Base-by-base conservation (phyloP, 2,329 filamentous ascomycete species). In the Microcera coccophila region DNA sequence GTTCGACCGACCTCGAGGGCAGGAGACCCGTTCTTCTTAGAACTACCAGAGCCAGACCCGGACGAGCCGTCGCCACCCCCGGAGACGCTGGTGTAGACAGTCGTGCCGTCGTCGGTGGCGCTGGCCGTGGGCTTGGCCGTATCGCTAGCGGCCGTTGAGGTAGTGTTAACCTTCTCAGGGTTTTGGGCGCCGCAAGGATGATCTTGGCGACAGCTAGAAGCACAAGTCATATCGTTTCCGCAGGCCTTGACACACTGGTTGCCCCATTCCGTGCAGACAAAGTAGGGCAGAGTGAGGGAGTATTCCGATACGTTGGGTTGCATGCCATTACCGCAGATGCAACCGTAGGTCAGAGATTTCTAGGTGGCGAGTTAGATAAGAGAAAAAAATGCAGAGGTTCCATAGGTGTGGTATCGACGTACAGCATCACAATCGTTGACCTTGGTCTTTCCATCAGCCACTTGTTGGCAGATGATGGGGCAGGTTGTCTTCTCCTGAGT, bases 231-330 rank as follows among this genome's bases (percentile, higher is more conserved):
- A 50, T 67, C 62, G 38, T 59, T 45, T 24, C 66, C 69, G 66
- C 85, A 90, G 44, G 48, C 65, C 2, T 52, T 59, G 11, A 85
- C 81, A 62, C 85, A 89, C 66, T 88, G 78, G 62, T 71, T 80
- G 55, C 79, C 83, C 75, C 77, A 88, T 66, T 85, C 75, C 36
- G 74, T 75, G 76, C 87, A 93, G 56, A 82, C 75, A 69, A 82
- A 87, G 75, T 81, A 91, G 24, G 87, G 87, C 19, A 93, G 72
- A 2, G 87, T 90, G 55, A 88, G 75, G 16, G 82, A 84, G 75
- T 85, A 93, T 66, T 90, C 76, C 58, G 83, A 80, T 37, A 87
- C 68, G 67, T 90, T 90, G 53, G 87, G 87, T 39, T 76, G 68
- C 48, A 75, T 62, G 61, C 79, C 77, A 61, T 85, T 74, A 49